These are phyloP conservation scores for Populus ilicifolia DNA, from an alignment of 345 rosid genomes.

Conservation along the genomic window DNA sequence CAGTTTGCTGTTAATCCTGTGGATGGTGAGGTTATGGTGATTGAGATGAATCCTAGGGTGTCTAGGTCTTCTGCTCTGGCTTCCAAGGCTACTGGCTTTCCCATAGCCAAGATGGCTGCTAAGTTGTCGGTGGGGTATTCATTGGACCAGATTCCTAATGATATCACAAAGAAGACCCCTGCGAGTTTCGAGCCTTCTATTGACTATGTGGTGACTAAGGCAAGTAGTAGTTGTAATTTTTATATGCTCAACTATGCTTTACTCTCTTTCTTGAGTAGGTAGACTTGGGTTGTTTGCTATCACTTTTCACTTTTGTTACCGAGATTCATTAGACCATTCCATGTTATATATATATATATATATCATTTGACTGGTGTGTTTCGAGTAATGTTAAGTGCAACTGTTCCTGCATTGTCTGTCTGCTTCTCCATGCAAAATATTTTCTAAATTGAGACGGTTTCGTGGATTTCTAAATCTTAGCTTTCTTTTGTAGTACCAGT, in stretches of 20 bases:
- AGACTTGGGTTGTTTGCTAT: neutral
- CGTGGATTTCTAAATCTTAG: neutral
- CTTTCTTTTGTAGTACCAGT: neutral
- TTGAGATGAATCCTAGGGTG: conserved; percentile 98
- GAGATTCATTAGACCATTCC: neutral
- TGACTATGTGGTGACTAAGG: conserved; percentile 97
- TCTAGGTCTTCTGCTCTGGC: conserved; percentile 96
- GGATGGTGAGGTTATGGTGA: conserved; percentile 97
- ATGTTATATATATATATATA: too few species aligned
- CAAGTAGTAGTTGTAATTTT: conserved; percentile 12
- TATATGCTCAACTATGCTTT: neutral
- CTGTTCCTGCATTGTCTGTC: neutral
- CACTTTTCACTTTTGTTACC: neutral
- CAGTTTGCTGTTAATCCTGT: conserved; percentile 93
- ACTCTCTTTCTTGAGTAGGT: neutral
- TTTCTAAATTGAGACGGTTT: neutral
- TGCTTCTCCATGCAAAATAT: neutral
- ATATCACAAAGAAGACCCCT: conserved; percentile 94
- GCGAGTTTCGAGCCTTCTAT: conserved; percentile 99
- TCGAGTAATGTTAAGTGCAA: neutral
- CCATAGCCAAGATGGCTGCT: conserved; percentile 98
- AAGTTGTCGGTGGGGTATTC: conserved; percentile 92
- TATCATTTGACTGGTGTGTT: neutral
- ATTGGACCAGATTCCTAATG: conserved; percentile 95
- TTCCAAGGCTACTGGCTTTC: conserved; percentile 96